These are phyloP conservation scores for Picea abies DNA, from an alignment of 83 land plant species.

Conservation along the genomic window DNA sequence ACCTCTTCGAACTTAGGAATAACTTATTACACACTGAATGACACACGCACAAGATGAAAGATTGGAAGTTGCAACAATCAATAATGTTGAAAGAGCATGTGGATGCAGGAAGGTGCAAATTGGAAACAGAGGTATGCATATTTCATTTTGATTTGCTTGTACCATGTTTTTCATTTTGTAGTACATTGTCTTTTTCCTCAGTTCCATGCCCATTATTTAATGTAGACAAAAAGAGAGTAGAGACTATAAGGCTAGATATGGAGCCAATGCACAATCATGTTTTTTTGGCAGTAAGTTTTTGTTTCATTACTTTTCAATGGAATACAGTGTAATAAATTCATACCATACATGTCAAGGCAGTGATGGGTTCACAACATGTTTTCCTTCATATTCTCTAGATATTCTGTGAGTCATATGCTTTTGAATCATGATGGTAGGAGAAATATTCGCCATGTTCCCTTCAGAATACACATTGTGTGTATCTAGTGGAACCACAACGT, in stretches of 20 bases:
- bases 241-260: neutral
- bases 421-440: no score
- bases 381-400: no score
- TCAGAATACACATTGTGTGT: no score
- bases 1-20: neutral
- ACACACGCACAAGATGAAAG: constrained; percentile 3
- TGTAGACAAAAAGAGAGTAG: constrained; percentile 9
- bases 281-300: neutral
- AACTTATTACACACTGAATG: neutral
- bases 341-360: no score
- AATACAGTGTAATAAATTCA: no score
- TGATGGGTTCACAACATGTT: no score
- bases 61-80: neutral
- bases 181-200: neutral
- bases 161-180: neutral
- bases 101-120: neutral
- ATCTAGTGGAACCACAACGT: no score
- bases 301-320: no score
- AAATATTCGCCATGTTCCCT: no score
- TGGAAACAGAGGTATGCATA: neutral
- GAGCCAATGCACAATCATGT: neutral
- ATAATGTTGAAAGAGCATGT: no score
- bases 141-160: neutral
- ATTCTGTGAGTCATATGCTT: no score
- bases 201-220: neutral